Evolutionary conservation across 371 early-diverging fungal species (phyloP), one percentile per base, ranked within the genome.

Genomic region (Rhizopus sp.): DNA sequence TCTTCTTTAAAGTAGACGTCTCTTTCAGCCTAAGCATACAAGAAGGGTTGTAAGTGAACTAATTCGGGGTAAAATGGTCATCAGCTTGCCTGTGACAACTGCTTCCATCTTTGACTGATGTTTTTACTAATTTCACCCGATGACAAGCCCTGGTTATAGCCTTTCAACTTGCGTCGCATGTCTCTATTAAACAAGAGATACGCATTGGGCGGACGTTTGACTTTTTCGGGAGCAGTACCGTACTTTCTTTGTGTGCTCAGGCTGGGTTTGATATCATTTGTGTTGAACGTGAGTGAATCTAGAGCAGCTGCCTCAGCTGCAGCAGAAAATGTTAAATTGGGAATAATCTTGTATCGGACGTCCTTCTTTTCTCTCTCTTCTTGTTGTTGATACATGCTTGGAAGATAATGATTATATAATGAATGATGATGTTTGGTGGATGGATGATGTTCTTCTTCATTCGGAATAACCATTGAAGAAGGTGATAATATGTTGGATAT

Each of bases 141-240:
- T 0, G 75, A 70, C 53, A 83, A 51, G 31, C 83, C 80, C 32
- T 81, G 82, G 50, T 82, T 77, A 16, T 69, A 67, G 29, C 78
- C 71, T 33, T 83, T 62, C 31, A 87, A 59, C 60, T 81, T 72
- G 45, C 77, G 82, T n/a, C 88, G 79, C 72, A 81, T 78, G 49
- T 84, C 84, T 38, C 80, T 68, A 58, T 85, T 88, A 44, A 83
- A 88, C 13, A 88, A 63, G 38, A 87, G 55, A 58, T 83, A 87
- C 3, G 86, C 85, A 60, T 87, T 87, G 44, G 84, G 84, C 12
- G 88, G 85, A n/a, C 86, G 73, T 63, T 83, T 84, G 34, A 84
- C 57, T 35, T 60, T 56, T 57, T 65, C 53, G 7, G 65, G 65
- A 8, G 32, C 15, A 7, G 38, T 50, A 9, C 59, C 64, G 34